Evolutionary conservation across 2,329 filamentous ascomycete species (phyloP).

Genomic region (Pestalotiopsis sp.): DNA sequence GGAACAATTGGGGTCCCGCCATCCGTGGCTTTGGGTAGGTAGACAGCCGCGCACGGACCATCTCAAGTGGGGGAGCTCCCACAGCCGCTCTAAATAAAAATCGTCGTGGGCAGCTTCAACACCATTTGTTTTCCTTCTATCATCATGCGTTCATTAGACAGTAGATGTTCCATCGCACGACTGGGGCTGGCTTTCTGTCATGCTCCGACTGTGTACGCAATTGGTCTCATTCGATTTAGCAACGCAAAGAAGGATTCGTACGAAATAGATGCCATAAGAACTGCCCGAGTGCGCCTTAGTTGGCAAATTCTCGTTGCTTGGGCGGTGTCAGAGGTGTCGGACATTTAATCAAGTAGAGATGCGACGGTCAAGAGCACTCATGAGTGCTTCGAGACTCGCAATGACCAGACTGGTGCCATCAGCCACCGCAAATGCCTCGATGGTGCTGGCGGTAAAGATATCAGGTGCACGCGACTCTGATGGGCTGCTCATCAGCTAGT

Average conservation of each 20-base stretch:
- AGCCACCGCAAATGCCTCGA: background rate
- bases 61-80: background rate
- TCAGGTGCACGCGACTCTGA: background rate
- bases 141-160: constrained; percentile 82
- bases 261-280: constrained; percentile 67
- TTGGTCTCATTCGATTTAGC: constrained; percentile 62
- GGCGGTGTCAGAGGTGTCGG: constrained; percentile 83
- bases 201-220: constrained; percentile 50
- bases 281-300: constrained; percentile 62
- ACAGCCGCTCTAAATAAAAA: background rate
- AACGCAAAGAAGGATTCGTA: constrained; percentile 46
- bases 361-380: background rate
- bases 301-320: constrained; percentile 58
- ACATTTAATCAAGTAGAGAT: constrained; percentile 52
- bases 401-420: background rate
- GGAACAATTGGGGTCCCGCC: background rate
- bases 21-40: background rate
- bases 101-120: background rate
- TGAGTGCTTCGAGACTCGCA: background rate
- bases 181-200: constrained; percentile 70
- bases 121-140: constrained; percentile 38
- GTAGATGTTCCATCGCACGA: constrained; percentile 65
- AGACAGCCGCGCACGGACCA: background rate
- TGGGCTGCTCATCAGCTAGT: background rate
- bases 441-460: background rate